A percentile compares a stretch with the other conserved stretches of the same genome.
phyloP scores from a whole-genome alignment of 257 asterid species.

The Catharanthus roseus region DNA sequence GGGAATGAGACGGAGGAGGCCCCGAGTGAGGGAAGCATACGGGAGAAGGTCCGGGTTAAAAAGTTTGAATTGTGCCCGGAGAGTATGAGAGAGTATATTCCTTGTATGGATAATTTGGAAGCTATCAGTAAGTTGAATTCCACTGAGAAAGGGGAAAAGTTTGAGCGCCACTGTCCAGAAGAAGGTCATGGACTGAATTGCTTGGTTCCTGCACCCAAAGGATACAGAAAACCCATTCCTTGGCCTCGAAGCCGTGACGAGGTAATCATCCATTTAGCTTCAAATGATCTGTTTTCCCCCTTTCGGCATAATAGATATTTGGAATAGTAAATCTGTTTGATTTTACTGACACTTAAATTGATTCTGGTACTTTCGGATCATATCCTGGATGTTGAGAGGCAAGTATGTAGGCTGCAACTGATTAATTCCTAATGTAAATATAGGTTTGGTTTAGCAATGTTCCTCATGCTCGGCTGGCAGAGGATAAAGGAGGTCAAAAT shows the following conservation, averaged over 20 bases:
- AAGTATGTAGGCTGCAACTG: background rate
- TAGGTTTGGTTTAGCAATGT: conserved; percentile 98
- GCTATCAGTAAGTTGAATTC: conserved; percentile 57
- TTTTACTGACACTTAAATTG: background rate
- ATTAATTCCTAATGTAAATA: background rate
- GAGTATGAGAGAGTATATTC: conserved; percentile 82
- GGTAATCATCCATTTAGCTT: conserved; percentile 23
- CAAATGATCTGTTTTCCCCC: background rate
- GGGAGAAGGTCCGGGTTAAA: conserved; percentile 2
- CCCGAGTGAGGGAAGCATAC: conserved; percentile 24
- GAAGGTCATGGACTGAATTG: conserved; percentile 63
- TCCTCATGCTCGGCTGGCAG: conserved; percentile 87
- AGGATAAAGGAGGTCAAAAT: conserved; percentile 95
- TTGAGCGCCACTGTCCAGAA: conserved; percentile 90
- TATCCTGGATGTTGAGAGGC: background rate
- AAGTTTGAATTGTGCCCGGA: conserved; percentile 52
- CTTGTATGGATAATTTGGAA: conserved; percentile 84
- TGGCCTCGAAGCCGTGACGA: conserved; percentile 97
- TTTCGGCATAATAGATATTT: background rate
- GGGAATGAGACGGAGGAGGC: conserved; percentile 43
- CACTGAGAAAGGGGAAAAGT: conserved; percentile 68
- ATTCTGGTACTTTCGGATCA: background rate
- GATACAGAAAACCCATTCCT: conserved; percentile 65
- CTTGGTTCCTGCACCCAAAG: conserved; percentile 78
- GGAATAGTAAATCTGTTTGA: background rate